Evolutionary conservation across 139 green algal species (phyloP), one percentile per base, ranked within the genome.

Genomic region (Chlorella sp.): DNA sequence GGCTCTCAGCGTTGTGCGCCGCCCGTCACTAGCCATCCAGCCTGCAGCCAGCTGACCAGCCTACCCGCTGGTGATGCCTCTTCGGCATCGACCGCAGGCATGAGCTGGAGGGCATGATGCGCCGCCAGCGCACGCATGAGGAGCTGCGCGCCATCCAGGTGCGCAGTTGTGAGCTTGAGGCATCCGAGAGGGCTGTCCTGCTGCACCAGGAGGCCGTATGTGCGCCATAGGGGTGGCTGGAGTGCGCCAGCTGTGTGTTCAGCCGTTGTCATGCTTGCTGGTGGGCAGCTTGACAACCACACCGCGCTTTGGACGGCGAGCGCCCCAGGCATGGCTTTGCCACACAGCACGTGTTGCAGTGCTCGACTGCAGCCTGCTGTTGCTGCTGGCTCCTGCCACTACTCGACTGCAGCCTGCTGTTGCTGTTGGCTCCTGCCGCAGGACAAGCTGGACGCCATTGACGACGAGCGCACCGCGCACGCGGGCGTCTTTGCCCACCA

Each of bases 401-500:
- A 13, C 30, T 32, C 47, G 67, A 12, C 12, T 47, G 4, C 67
- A 9, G 47, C 13, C 23, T 39, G 11, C 65, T 67, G 26, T 38
- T 30, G 12, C 15, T 60, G 51, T 15, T 60, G 11, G 11, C 9
- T 4, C 51, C 51, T 60, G 11, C 2, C n/a, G 47, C 73, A 80
- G 76, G 76, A 72, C 4, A 56, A 82, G 76, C 76, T 82, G 76
- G 60, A 82, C 7, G 76, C 57, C 0, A 72, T 82, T 16, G 76
- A 82, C 36, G 76, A 82, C 38, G 57, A 82, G 76, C 76, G 76
- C 25, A 39, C 56, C 38, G 76, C 76, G 38, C 76, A 82, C 28
- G 57, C 57, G 0, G 76, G 76, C 76, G 38, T 82, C 26, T 82
- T 82, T 73, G 76, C 76, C 36, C 57, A 73, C 57, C 57, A 25